phyloP scores from a whole-genome alignment of 139 green algal species.

The Closterium sp. region DNA sequence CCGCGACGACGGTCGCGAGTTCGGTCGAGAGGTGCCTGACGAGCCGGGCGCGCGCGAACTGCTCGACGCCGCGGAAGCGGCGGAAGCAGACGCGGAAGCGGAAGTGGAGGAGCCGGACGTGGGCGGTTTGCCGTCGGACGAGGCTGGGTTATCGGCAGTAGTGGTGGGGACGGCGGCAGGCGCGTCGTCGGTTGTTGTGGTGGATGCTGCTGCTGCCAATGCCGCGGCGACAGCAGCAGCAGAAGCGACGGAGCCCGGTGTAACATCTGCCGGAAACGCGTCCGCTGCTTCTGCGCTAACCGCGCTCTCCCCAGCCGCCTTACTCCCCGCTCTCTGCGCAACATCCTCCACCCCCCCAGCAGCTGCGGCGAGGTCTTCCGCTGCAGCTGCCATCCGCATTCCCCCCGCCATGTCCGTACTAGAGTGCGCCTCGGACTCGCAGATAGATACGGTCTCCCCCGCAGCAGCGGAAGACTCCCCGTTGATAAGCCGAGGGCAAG shows the following conservation, averaged over 20 bases:
- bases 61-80: background rate
- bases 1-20: background rate
- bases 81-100: background rate
- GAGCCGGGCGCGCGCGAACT: background rate
- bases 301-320: background rate
- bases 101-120: background rate
- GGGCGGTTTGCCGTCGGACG: background rate
- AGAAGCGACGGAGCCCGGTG: background rate
- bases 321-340: background rate
- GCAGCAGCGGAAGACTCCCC: background rate
- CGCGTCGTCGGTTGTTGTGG: background rate
- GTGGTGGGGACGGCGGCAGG: background rate
- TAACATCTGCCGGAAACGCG: background rate
- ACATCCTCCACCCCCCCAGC: background rate
- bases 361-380: background rate
- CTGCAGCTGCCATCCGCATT: background rate
- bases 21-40: background rate
- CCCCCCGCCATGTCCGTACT: background rate
- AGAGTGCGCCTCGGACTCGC: background rate
- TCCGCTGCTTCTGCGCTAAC: background rate
- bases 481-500: background rate
- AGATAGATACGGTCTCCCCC: background rate
- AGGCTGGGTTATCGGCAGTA: background rate
- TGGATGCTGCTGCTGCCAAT: background rate
- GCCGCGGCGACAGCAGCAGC: background rate